Conservation (phyloP, 805 yeast species). For the Cyberlindnera galapagoensis region DNA sequence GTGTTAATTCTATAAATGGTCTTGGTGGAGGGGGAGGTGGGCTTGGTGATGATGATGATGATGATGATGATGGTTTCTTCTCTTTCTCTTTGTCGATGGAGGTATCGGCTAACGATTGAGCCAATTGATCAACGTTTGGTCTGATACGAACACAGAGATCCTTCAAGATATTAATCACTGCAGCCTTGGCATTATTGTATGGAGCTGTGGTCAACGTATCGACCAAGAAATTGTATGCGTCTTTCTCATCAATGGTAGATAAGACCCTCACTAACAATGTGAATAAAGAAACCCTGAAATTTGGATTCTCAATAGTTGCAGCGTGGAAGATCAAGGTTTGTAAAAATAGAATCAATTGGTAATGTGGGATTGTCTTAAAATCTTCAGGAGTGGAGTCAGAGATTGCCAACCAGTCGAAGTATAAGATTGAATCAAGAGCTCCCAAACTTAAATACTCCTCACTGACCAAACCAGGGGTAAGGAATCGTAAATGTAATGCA, state of each 20-base stretch:
- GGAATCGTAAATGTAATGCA: slow-evolving; percentile 34
- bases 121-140: slow-evolving; percentile 9
- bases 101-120: slow-evolving; percentile 5
- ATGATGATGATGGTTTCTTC: slow-evolving; percentile 2
- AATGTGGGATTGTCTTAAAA: slow-evolving; percentile 24
- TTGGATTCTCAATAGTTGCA: slow-evolving; percentile 30
- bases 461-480: slow-evolving; percentile 33
- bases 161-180: slow-evolving; percentile 61
- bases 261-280: slow-evolving; percentile 62
- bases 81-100: slow-evolving; percentile 3
- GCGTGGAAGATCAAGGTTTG: slow-evolving; percentile 35
- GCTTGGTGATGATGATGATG: too few species aligned
- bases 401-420: slow-evolving; percentile 33
- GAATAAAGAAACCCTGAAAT: slow-evolving; percentile 38
- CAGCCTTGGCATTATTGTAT: slow-evolving; percentile 50
- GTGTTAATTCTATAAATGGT: slow-evolving; percentile 36
- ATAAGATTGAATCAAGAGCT: slow-evolving; percentile 25
- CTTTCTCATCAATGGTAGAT: slow-evolving; percentile 47
- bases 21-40: slow-evolving; percentile 37
- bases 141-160: slow-evolving; percentile 45
- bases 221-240: slow-evolving; percentile 51
- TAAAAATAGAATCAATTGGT: slow-evolving; percentile 31
- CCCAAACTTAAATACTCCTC: slow-evolving; percentile 18
- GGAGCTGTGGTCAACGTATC: slow-evolving; percentile 68
- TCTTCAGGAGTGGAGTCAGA: slow-evolving; percentile 17